Evolutionary conservation across 495 filamentous ascomycete genomes (phyloP).

Genomic region (Penicillium subrubescens): DNA sequence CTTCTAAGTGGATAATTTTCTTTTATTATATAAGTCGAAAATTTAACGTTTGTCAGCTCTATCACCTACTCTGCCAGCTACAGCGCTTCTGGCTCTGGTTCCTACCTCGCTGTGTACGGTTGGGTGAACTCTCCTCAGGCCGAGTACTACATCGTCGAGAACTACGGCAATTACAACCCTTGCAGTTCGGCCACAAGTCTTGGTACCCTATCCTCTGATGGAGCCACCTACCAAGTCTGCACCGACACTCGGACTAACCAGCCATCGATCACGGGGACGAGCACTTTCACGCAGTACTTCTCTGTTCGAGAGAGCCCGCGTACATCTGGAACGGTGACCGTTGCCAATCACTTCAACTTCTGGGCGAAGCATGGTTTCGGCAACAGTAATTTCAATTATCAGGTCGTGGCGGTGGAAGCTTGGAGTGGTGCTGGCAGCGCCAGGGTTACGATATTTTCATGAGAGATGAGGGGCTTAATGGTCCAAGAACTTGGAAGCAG

Average conservation of each 20-base stretch:
- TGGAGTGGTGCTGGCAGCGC: conserved; percentile 16
- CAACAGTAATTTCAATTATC: conserved; percentile 16
- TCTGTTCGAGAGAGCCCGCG: conserved; percentile 15
- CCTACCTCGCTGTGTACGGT: conserved; percentile 19
- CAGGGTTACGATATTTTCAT: conserved; percentile 16
- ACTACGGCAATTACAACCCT: conserved; percentile 18
- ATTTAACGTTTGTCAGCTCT: conserved; percentile 14
- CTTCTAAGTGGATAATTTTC: conserved; percentile 8
- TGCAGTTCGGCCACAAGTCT: conserved; percentile 16
- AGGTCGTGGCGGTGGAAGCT: conserved; percentile 17
- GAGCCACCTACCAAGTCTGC: conserved; percentile 16
- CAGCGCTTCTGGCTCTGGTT: conserved; percentile 11
- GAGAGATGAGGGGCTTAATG: conserved; percentile 5
- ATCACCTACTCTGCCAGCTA: conserved; percentile 16
- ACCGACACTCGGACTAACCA: conserved; percentile 14
- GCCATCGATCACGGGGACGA: conserved; percentile 19
- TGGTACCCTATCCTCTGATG: conserved; percentile 16
- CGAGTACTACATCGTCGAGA: conserved; percentile 18
- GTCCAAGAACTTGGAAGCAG: conserved; percentile 3
- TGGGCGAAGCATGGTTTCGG: conserved; percentile 16
- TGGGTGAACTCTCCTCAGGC: conserved; percentile 16
- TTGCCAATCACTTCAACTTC: conserved; percentile 22
- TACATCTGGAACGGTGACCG: conserved; percentile 21
- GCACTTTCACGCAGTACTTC: conserved; percentile 23
- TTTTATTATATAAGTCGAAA: neutral